These are phyloP conservation scores for Colletotrichum sp. DNA, from an alignment of 2,329 filamentous ascomycete species.

Conservation along the genomic window DNA sequence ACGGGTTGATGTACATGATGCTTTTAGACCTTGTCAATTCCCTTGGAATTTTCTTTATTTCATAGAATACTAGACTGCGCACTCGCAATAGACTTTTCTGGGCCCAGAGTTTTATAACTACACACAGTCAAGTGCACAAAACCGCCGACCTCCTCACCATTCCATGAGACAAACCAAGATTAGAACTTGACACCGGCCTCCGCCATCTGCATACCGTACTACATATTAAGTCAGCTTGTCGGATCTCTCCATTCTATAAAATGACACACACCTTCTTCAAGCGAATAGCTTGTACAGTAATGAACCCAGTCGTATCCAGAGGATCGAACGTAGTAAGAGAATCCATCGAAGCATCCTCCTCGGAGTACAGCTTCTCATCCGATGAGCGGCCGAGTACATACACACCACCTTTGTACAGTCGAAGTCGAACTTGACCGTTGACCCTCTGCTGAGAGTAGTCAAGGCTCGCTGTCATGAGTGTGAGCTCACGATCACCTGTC, in stretches of 20 bases:
- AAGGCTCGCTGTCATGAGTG: background rate
- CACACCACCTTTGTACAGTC: constrained; percentile 45
- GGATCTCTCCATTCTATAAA: background rate
- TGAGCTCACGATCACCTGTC: background rate
- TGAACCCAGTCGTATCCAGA: constrained; percentile 35
- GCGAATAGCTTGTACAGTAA: background rate
- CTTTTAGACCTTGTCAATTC: background rate
- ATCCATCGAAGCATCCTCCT: constrained; percentile 57
- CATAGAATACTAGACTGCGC: background rate
- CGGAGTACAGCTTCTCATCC: constrained; percentile 55
- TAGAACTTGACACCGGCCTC: background rate
- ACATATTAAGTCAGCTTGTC: background rate
- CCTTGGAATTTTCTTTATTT: background rate
- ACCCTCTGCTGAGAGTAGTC: constrained; percentile 17
- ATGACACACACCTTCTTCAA: background rate
- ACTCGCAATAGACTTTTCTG: background rate
- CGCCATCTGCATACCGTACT: background rate
- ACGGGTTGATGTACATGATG: background rate
- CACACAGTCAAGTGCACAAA: background rate
- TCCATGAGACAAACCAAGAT: background rate
- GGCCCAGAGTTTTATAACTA: background rate
- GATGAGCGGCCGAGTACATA: constrained; percentile 51
- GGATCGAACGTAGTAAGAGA: constrained; percentile 48
- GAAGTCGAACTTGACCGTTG: constrained; percentile 30
- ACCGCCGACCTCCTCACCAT: background rate